Evolutionary conservation across 768 basidiomycete species (phyloP).

Genomic region (Termitomyces sp.): DNA sequence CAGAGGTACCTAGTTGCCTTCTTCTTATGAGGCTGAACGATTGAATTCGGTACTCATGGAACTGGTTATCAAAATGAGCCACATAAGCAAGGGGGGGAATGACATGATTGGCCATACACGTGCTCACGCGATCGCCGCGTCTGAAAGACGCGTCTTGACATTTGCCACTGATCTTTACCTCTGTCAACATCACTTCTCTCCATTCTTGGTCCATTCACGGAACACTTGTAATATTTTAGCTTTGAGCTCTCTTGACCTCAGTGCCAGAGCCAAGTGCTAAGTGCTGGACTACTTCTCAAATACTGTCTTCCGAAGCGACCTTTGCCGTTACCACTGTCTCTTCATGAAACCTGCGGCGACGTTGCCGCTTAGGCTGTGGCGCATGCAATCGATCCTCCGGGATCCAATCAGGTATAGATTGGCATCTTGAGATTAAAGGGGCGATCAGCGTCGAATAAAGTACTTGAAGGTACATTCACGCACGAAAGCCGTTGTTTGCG

Average conservation of each 20-base stretch:
- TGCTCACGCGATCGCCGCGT: neutral
- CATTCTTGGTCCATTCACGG: neutral
- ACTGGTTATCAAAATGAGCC: neutral
- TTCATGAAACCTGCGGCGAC: neutral
- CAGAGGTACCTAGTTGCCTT: neutral
- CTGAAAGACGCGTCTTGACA: neutral
- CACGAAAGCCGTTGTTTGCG: neutral
- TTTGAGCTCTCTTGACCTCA: neutral
- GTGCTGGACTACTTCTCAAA: neutral
- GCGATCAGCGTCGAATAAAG: neutral
- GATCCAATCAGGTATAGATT: neutral
- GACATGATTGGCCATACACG: neutral
- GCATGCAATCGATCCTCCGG: neutral
- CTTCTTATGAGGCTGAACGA: neutral
- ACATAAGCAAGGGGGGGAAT: neutral
- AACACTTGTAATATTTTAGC: neutral
- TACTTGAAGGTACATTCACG: neutral
- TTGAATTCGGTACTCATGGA: neutral
- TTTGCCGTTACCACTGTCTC: neutral
- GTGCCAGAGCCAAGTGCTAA: neutral
- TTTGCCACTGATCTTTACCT: neutral
- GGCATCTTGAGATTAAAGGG: neutral
- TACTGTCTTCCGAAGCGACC: neutral
- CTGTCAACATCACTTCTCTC: neutral
- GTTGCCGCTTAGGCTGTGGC: neutral